phyloP scores from a whole-genome alignment of 2,329 filamentous ascomycete species.

The Stemphylium vesicarium region DNA sequence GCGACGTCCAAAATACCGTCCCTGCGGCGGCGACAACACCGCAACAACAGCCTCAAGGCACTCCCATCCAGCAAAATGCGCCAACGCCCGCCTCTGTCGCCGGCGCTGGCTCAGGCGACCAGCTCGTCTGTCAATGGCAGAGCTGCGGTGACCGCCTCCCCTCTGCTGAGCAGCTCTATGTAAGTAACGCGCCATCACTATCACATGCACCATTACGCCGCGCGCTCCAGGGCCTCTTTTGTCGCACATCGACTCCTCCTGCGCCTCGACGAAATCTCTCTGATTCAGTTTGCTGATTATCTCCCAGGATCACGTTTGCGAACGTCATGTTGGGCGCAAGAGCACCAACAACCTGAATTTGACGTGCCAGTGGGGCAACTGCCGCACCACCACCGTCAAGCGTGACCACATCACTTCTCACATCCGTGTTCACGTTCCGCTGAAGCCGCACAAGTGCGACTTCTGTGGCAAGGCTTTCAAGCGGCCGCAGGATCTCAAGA shows the following conservation, averaged over 20 bases:
- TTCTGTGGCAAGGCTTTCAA: constrained; percentile 99
- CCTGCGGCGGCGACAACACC: constrained; percentile 34
- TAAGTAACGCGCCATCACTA: constrained; percentile 48
- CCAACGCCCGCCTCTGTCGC: constrained; percentile 40
- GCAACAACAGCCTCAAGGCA: constrained; percentile 43
- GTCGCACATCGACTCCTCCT: too few species aligned
- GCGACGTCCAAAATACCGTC: constrained; percentile 28
- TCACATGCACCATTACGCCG: background rate
- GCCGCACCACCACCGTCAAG: constrained; percentile 96
- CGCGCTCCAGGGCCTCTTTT: background rate
- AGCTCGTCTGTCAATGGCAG: constrained; percentile 66
- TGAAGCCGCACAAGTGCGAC: constrained; percentile 99
- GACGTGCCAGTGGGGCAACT: constrained; percentile 96
- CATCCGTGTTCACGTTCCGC: constrained; percentile 96
- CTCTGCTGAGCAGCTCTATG: constrained; percentile 67
- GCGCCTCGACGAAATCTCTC: background rate
- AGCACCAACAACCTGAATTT: constrained; percentile 98
- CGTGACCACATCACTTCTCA: constrained; percentile 99
- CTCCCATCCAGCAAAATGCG: constrained; percentile 43
- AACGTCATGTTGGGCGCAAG: constrained; percentile 97
- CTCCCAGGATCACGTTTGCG: constrained; percentile 90
- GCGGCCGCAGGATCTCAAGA: constrained; percentile 97
- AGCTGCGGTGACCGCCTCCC: constrained; percentile 66
- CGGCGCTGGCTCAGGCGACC: constrained; percentile 47
- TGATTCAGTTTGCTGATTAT: constrained; percentile 15